A percentile compares a stretch with the other conserved stretches of the same genome.
These are phyloP conservation scores for Eimeria brunetti DNA, from an alignment of 169 alveolate species.

Conservation along the genomic window DNA sequence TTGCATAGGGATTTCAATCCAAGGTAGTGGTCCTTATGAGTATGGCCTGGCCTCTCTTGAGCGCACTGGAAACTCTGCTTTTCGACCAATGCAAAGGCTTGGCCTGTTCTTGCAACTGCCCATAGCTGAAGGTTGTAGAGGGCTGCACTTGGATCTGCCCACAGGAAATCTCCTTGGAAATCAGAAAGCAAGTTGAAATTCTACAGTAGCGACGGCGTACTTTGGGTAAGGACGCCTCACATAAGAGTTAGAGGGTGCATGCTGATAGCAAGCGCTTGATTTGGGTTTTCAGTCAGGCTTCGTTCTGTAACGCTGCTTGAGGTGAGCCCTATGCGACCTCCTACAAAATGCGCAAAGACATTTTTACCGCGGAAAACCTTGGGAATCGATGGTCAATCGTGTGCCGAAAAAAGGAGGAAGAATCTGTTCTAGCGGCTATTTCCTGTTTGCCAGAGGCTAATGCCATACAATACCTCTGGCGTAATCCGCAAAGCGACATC, in stretches of 20 bases:
- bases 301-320: neutral
- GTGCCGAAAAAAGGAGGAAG: neutral
- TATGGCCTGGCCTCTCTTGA: neutral
- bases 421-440: neutral
- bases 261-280: neutral
- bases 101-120: neutral
- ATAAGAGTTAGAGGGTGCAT: neutral
- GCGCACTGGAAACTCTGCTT: neutral
- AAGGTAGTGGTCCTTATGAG: neutral
- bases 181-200: slow-evolving; percentile 7
- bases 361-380: neutral
- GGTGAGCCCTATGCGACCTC: neutral
- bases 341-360: neutral
- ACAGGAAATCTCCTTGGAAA: neutral
- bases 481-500: neutral
- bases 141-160: neutral
- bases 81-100: neutral
- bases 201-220: neutral
- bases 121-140: neutral
- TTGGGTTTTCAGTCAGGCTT: no score
- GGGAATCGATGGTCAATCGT: neutral
- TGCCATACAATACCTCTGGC: neutral
- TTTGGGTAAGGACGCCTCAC: neutral
- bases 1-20: neutral
- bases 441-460: neutral